Evolutionary conservation across 2,329 filamentous ascomycete genomes (phyloP).

Genomic region (Graphilbum ipis-grandicollis): DNA sequence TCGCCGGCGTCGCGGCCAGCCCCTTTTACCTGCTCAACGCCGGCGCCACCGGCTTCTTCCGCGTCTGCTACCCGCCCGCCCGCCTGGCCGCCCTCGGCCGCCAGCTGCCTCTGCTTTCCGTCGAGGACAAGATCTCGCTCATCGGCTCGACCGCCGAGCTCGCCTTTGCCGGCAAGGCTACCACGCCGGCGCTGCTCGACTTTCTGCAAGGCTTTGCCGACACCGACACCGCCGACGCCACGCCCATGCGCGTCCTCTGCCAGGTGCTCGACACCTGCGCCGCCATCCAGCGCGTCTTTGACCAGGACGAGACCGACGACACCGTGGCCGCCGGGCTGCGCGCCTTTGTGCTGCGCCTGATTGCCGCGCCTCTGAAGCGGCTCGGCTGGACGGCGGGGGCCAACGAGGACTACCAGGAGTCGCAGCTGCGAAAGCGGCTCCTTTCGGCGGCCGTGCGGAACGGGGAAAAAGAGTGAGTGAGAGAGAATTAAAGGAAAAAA

Average conservation of each 20-base stretch:
- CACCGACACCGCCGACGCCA: too few species aligned
- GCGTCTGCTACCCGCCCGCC: slow-evolving; percentile 80
- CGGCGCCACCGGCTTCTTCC: slow-evolving; percentile 74
- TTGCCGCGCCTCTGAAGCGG: slow-evolving; percentile 55
- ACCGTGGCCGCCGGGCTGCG: slow-evolving; percentile 58
- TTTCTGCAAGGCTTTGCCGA: slow-evolving; percentile 79
- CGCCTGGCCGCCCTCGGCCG: slow-evolving; percentile 66
- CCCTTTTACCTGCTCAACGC: slow-evolving; percentile 91
- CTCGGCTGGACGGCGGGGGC: slow-evolving; percentile 75
- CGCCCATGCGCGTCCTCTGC: slow-evolving; percentile 76
- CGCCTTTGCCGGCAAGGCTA: slow-evolving; percentile 71
- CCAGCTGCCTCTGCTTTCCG: slow-evolving; percentile 57
- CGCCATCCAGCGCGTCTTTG: slow-evolving; percentile 71
- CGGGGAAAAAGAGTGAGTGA: too few species aligned
- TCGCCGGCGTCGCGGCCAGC: slow-evolving; percentile 54
- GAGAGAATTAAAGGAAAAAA: too few species aligned
- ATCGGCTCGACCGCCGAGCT: slow-evolving; percentile 81
- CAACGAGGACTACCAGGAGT: slow-evolving; percentile 64
- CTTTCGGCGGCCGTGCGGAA: slow-evolving; percentile 24
- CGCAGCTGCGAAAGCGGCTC: slow-evolving; percentile 68
- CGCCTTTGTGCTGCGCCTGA: slow-evolving; percentile 62
- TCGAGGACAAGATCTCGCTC: slow-evolving; percentile 83
- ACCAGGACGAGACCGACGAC: slow-evolving; percentile 54
- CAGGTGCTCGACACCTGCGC: slow-evolving; percentile 64
- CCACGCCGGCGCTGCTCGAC: slow-evolving; percentile 63